Evolutionary conservation across 2,329 filamentous ascomycete genomes (phyloP).

Genomic region (Colletotrichum theobromicola): DNA sequence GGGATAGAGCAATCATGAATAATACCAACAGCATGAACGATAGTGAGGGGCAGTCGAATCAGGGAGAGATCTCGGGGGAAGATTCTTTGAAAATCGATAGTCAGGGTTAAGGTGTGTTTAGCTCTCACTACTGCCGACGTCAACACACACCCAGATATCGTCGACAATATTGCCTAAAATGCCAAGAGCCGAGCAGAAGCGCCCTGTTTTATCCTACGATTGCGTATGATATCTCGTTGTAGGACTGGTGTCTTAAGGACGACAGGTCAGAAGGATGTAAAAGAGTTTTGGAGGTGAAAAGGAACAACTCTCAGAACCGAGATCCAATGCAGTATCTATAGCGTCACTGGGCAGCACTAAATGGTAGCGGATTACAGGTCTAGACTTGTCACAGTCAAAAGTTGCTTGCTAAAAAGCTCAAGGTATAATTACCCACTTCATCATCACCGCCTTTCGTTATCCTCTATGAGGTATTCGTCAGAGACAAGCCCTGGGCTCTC

Average conservation of each 20-base stretch:
- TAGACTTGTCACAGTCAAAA: background rate
- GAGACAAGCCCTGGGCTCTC: background rate
- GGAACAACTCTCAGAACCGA: too few relatives aligned
- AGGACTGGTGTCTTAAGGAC: background rate
- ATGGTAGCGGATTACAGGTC: too few relatives aligned
- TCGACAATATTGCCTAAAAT: background rate
- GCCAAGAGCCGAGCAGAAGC: background rate
- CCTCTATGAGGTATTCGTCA: background rate
- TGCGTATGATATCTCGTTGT: background rate
- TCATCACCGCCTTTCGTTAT: fast-evolving
- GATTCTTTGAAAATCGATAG: background rate
- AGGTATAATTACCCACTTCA: fast-evolving
- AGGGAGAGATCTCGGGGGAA: fast-evolving
- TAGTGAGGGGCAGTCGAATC: background rate
- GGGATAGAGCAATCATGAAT: fast-evolving
- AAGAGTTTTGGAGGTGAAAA: background rate
- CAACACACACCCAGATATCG: too few relatives aligned
- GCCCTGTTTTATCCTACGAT: background rate
- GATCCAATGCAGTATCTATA: too few relatives aligned
- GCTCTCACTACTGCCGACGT: background rate
- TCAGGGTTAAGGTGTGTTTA: fast-evolving
- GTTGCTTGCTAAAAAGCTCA: background rate
- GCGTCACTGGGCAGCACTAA: too few relatives aligned
- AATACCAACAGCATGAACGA: background rate
- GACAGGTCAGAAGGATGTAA: background rate